These are phyloP conservation scores for Metarhizium rileyi DNA, from an alignment of 2,329 filamentous ascomycete genomes.

Conservation along the genomic window DNA sequence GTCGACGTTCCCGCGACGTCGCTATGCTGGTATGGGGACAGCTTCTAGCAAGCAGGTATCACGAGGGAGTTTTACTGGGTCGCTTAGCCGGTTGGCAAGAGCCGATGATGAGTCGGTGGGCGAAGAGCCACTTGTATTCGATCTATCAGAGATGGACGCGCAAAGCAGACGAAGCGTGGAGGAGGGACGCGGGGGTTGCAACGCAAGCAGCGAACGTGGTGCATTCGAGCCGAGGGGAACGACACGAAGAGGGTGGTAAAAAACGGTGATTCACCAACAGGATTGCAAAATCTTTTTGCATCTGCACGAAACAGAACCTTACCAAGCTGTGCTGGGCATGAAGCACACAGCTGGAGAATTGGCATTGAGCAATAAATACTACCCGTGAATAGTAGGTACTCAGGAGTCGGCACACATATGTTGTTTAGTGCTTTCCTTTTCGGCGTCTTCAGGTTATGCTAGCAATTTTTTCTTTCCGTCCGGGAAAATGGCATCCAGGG, in stretches of 20 bases:
- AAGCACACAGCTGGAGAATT: background rate
- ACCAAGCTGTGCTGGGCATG: constrained; percentile 1
- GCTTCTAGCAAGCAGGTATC: constrained; percentile 29
- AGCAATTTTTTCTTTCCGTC: background rate
- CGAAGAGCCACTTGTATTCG: constrained; percentile 62
- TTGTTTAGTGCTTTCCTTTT: background rate
- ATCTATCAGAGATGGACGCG: constrained; percentile 61
- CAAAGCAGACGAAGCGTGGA: constrained; percentile 49
- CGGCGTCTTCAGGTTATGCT: background rate
- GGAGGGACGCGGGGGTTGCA: constrained; percentile 33
- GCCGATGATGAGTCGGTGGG: constrained; percentile 44
- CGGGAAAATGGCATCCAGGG: background rate
- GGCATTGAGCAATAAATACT: background rate
- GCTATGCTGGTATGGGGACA: constrained; percentile 33
- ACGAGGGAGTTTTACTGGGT: constrained; percentile 35
- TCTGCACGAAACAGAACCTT: constrained; percentile 1
- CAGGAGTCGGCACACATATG: background rate
- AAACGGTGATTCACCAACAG: background rate
- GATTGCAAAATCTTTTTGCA: background rate
- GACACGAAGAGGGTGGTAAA: constrained; percentile 27
- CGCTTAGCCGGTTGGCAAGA: constrained; percentile 26
- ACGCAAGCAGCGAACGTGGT: constrained; percentile 29
- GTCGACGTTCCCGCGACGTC: constrained; percentile 36
- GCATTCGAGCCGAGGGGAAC: constrained; percentile 30
- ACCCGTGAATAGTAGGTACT: background rate